Evolutionary conservation across 306 rosid species (phyloP).

Genomic region (Dryas alaskensis): DNA sequence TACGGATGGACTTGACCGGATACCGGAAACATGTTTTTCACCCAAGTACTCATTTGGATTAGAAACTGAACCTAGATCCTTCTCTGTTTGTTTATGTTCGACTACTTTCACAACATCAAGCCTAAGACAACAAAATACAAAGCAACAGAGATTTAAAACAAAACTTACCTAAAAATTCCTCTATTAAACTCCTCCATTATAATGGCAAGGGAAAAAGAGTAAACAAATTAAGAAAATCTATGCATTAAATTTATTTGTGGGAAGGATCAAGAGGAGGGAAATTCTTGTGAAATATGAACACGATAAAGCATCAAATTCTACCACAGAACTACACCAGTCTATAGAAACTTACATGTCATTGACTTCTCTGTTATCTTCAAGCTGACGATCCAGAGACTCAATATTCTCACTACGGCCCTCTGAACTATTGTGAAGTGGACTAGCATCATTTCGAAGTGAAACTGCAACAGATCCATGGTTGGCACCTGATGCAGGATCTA

Average conservation of each 20-base stretch:
- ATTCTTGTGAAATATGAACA: neutral
- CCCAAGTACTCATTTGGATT: slow-evolving; percentile 47
- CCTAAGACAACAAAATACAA: slow-evolving; percentile 39
- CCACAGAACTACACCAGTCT: neutral
- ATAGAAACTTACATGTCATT: slow-evolving; percentile 57
- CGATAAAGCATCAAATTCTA: neutral
- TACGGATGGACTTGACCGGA: slow-evolving; percentile 54
- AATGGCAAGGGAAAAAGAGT: neutral
- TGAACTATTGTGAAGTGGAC: slow-evolving; percentile 26
- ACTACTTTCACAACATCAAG: slow-evolving; percentile 41
- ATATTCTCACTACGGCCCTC: slow-evolving; percentile 35
- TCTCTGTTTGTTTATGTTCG: slow-evolving; percentile 31
- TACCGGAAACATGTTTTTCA: slow-evolving; percentile 43
- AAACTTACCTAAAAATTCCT: neutral
- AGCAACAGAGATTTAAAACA: slow-evolving; percentile 19
- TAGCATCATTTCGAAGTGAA: slow-evolving; percentile 34
- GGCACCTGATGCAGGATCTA: slow-evolving; percentile 25
- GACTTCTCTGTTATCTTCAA: slow-evolving; percentile 37
- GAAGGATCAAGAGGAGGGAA: neutral
- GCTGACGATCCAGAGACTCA: slow-evolving; percentile 35
- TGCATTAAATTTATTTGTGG: neutral
- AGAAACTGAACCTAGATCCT: slow-evolving; percentile 47
- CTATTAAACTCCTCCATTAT: neutral
- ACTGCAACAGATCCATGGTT: slow-evolving; percentile 19
- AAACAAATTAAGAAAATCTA: neutral